These are phyloP conservation scores for Apium graveolens DNA, from an alignment of 129 eudicot species.

Conservation along the genomic window DNA sequence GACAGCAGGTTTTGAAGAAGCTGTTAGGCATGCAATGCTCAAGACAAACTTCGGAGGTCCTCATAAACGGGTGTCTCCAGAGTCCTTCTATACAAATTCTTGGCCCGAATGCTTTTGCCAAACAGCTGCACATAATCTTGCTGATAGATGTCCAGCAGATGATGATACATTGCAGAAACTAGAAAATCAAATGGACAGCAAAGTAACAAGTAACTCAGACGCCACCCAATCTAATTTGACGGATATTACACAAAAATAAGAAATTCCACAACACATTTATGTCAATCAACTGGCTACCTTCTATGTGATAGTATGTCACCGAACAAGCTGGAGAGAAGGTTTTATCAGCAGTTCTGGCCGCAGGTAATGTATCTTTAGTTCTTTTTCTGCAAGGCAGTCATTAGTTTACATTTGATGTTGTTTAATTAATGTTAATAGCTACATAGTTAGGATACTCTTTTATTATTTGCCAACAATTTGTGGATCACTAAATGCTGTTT, in stretches of 20 bases:
- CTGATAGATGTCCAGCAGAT: constrained; percentile 71
- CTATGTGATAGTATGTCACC: constrained; percentile 18
- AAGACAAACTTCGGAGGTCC: constrained; percentile 82
- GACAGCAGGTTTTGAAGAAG: constrained; percentile 62
- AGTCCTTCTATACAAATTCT: constrained; percentile 93
- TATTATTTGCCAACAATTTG: neutral
- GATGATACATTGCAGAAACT: constrained; percentile 50
- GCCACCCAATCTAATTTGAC: constrained; percentile 28
- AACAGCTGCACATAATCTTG: constrained; percentile 39
- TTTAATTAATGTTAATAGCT: neutral
- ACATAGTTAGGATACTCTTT: neutral
- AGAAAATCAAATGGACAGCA: constrained; percentile 43
- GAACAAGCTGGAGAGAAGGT: constrained; percentile 14
- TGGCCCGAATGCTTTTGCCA: constrained; percentile 99
- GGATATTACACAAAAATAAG: constrained; percentile 31
- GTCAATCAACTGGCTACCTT: constrained; percentile 1
- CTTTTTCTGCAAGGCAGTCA: neutral
- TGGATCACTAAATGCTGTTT: neutral
- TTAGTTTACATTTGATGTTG: neutral
- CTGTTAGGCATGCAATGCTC: constrained; percentile 67
- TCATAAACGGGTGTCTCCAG: constrained; percentile 67
- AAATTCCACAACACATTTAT: constrained; percentile 7
- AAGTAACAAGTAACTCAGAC: constrained; percentile 17
- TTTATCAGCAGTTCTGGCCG: constrained; percentile 17
- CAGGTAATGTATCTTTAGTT: constrained; percentile 12